Conservation (phyloP, 83 land plant species). For the Diphasiastrum complanatum region DNA sequence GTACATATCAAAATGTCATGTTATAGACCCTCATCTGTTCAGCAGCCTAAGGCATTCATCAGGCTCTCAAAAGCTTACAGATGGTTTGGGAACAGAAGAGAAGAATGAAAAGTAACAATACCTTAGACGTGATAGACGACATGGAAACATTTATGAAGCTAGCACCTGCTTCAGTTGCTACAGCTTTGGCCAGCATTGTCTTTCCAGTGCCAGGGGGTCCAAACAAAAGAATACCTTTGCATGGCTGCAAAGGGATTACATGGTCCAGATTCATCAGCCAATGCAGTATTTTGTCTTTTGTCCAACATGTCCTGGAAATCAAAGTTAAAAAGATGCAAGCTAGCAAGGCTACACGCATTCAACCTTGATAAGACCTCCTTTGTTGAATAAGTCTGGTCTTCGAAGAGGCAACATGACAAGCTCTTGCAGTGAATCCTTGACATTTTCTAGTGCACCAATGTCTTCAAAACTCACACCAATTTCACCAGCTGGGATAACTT, state of each 20-base stretch:
- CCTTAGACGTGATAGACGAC: conserved; percentile 84
- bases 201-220: conserved; percentile 96
- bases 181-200: conserved; percentile 92
- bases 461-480: conserved; percentile 73
- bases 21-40: neutral
- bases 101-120: too few species aligned
- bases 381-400: conserved; percentile 66
- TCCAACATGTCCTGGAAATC: neutral
- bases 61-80: too few species aligned
- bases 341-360: neutral
- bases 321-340: neutral
- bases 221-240: conserved; percentile 79
- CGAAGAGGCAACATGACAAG: conserved; percentile 83
- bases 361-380: conserved; percentile 73
- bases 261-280: too few species aligned
- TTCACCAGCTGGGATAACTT: conserved; percentile 77
- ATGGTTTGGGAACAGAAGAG: too few species aligned
- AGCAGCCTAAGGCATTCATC: neutral
- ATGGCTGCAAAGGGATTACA: conserved; percentile 51
- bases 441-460: conserved; percentile 75
- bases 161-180: conserved; percentile 84
- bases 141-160: conserved; percentile 89
- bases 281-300: too few species aligned
- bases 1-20: too few species aligned
- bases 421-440: conserved; percentile 80